Conservation (phyloP, 805 yeast species). For the Kuraishia hungarica region DNA sequence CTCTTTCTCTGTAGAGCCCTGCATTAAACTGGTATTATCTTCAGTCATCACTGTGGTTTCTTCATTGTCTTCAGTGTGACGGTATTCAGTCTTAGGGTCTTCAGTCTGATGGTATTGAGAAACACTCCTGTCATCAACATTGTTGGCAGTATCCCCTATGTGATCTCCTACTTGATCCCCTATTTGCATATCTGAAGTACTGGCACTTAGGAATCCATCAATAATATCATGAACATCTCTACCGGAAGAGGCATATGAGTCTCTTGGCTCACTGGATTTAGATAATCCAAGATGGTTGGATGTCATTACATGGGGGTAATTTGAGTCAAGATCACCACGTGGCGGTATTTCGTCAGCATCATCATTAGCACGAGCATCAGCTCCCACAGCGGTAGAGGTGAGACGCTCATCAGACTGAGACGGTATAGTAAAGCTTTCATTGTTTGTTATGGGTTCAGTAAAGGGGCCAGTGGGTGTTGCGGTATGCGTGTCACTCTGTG, state of each 20-base stretch:
- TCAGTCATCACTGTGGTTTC: background rate
- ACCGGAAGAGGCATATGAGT: background rate
- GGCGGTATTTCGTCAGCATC: no score
- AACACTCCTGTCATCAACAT: background rate
- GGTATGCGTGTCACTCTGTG: no score
- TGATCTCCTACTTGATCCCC: no score
- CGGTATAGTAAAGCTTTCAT: no score
- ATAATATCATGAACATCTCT: background rate
- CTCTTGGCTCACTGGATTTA: background rate
- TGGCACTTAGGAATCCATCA: background rate
- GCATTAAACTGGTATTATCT: background rate
- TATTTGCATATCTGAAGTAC: background rate
- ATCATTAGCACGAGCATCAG: no score
- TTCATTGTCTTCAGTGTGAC: background rate
- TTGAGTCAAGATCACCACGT: no score
- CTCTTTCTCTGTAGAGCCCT: background rate
- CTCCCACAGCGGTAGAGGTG: no score
- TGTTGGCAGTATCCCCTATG: background rate
- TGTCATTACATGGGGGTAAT: no score
- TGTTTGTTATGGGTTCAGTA: no score
- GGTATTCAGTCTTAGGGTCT: background rate
- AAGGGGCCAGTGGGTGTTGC: no score
- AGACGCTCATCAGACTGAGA: no score
- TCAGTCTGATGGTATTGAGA: background rate
- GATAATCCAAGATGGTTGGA: no score